Percentiles rank a stretch among this genome's conserved stretches.
These are phyloP conservation scores for Magnaporthiopsis rhizophila DNA, from an alignment of 2,329 filamentous ascomycete genomes.

Conservation along the genomic window DNA sequence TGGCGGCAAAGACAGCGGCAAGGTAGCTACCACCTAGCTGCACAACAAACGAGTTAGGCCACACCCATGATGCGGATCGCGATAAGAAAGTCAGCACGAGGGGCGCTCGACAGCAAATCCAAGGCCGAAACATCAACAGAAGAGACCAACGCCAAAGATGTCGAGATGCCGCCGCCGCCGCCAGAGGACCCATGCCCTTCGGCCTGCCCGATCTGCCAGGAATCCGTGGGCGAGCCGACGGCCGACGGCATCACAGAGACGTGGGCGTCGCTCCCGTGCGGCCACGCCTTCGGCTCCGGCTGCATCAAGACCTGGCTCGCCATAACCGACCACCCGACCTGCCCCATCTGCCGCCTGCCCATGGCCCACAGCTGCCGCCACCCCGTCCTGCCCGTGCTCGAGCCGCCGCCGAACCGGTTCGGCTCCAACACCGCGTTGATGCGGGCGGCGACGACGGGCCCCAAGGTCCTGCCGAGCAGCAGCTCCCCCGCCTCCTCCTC, in stretches of 20 bases:
- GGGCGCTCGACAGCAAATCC: background rate
- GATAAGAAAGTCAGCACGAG: background rate
- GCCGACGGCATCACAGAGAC: conserved; percentile 29
- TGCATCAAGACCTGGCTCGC: conserved; percentile 36
- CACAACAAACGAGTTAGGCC: background rate
- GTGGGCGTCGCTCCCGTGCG: conserved; percentile 33
- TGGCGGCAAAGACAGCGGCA: background rate
- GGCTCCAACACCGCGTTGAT: background rate
- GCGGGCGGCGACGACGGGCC: too few species aligned
- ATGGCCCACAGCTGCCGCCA: conserved; percentile 25
- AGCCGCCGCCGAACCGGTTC: background rate
- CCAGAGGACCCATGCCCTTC: background rate
- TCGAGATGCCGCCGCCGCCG: background rate
- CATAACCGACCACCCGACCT: conserved; percentile 25
- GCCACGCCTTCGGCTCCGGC: conserved; percentile 33
- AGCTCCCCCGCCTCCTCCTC: background rate
- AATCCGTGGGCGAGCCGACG: conserved; percentile 28
- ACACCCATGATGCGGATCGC: background rate
- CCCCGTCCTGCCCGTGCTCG: conserved; percentile 21
- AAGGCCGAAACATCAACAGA: background rate
- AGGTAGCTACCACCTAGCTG: background rate
- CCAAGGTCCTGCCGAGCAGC: background rate
- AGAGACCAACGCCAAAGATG: background rate
- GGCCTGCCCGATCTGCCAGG: conserved; percentile 34
- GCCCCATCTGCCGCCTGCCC: conserved; percentile 30